Conservation (phyloP, 2,329 filamentous ascomycete genomes). For the Fusarium subglutinans region DNA sequence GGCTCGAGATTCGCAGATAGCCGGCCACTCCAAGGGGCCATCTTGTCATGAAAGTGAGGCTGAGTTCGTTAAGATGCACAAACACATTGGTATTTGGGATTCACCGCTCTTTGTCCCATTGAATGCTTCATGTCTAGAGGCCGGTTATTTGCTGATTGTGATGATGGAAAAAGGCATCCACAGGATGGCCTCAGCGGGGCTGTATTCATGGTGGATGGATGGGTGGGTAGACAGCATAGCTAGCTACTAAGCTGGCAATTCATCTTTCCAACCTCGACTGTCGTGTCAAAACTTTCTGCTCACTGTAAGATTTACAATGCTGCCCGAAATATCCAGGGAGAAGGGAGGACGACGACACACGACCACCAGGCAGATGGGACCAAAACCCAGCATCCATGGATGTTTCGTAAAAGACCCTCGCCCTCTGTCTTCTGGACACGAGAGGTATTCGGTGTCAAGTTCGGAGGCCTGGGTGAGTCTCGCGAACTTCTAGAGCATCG, state of each 20-base stretch:
- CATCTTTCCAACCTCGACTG: background rate
- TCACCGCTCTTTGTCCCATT: slow-evolving; percentile 20
- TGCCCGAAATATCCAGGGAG: background rate
- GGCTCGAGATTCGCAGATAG: slow-evolving; percentile 1
- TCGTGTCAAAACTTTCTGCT: background rate
- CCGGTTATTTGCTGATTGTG: slow-evolving; percentile 3
- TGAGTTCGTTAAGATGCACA: slow-evolving; percentile 9
- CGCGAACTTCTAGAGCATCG: background rate
- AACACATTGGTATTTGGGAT: background rate
- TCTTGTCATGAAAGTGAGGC: slow-evolving; percentile 6
- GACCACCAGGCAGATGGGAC: background rate
- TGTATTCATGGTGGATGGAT: slow-evolving; percentile 10
- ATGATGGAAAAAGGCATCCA: slow-evolving; percentile 15
- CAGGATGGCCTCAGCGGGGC: slow-evolving; percentile 28
- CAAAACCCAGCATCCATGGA: background rate
- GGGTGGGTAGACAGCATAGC: slow-evolving; percentile 1
- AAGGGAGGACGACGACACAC: background rate
- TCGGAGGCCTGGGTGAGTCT: too few relatives aligned
- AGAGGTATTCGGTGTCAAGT: background rate
- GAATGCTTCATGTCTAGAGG: background rate
- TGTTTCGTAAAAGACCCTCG: background rate
- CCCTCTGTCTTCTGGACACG: background rate
- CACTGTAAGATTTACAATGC: background rate
- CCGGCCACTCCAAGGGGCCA: background rate
- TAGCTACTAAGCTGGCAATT: background rate